Percentiles rank a stretch among this genome's conserved stretches.
Evolutionary conservation across 345 rosid species (phyloP).

Genomic region (Ailanthus altissimus): DNA sequence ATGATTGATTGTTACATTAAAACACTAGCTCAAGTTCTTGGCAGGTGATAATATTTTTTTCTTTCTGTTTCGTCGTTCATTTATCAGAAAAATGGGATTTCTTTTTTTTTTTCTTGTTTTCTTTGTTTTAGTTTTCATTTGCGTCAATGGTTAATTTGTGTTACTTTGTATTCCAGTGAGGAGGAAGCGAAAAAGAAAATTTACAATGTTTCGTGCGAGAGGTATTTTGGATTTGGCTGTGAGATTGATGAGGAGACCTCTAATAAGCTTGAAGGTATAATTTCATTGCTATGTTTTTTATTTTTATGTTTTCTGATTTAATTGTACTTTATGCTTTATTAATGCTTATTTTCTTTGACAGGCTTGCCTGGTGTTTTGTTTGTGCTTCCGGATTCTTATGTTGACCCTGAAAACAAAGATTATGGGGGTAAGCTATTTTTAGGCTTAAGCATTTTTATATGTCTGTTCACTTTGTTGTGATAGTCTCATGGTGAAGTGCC

Average conservation of each 20-base stretch:
- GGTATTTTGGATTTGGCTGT: constrained; percentile 93
- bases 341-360: constrained; percentile 22
- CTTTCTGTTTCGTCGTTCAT: background rate
- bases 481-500: background rate
- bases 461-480: background rate
- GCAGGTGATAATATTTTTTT: constrained; percentile 45
- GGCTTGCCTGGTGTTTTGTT: constrained; percentile 89
- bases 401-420: constrained; percentile 85
- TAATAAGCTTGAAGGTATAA: constrained; percentile 81
- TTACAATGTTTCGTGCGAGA: constrained; percentile 94
- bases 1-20: constrained; percentile 89
- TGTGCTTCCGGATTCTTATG: constrained; percentile 93
- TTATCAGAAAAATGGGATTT: background rate
- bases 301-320: background rate
- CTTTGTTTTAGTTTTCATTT: background rate
- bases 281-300: background rate
- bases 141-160: background rate
- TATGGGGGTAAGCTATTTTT: constrained; percentile 71
- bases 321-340: background rate
- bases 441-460: background rate
- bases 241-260: constrained; percentile 97
- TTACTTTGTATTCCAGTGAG: constrained; percentile 49
- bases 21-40: constrained; percentile 80
- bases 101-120: background rate
- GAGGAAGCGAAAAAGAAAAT: constrained; percentile 92